These are phyloP conservation scores for Ophioceras dolichostomum DNA, from an alignment of 2,329 filamentous ascomycete genomes.

Conservation along the genomic window DNA sequence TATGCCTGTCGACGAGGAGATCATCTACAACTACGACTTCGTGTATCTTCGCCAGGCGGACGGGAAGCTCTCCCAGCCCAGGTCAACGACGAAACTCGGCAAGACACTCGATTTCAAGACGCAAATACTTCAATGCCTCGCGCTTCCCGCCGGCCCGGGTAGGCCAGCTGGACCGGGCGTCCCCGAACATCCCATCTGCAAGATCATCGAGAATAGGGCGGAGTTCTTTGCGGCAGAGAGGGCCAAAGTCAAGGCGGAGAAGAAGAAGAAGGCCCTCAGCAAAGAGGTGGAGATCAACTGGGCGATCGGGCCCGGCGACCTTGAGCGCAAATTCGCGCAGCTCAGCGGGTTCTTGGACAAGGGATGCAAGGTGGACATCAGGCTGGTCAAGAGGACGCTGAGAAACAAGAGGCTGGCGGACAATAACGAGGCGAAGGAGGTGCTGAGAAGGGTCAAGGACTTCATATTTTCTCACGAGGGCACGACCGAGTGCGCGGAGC, in stretches of 20 bases:
- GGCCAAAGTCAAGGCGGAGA: too few species aligned
- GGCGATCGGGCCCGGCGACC: constrained; percentile 67
- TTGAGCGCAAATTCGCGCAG: constrained; percentile 58
- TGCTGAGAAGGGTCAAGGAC: constrained; percentile 35
- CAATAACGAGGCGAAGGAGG: constrained; percentile 43
- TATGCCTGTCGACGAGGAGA: constrained; percentile 31
- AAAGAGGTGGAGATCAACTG: constrained; percentile 89
- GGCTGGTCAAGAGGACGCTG: constrained; percentile 56
- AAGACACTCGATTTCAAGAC: constrained; percentile 19
- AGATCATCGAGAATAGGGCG: constrained; percentile 55
- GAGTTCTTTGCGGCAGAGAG: too few species aligned
- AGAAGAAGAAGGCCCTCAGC: constrained; percentile 24
- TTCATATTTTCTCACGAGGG: constrained; percentile 17
- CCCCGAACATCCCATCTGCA: constrained; percentile 49
- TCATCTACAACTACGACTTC: constrained; percentile 24
- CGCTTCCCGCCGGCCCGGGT: constrained; percentile 19
- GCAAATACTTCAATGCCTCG: constrained; percentile 27
- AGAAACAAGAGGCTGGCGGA: constrained; percentile 46
- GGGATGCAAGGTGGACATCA: constrained; percentile 63
- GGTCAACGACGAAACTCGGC: constrained; percentile 26
- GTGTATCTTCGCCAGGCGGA: constrained; percentile 22
- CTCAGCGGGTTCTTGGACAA: constrained; percentile 58
- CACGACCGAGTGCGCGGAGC: constrained; percentile 25
- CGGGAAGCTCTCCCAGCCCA: constrained; percentile 24
- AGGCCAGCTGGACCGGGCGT: constrained; percentile 11